Evolutionary conservation across 257 asterid species (phyloP), one percentile per base, ranked within the genome.

Genomic region (Anisodus acutangulus): DNA sequence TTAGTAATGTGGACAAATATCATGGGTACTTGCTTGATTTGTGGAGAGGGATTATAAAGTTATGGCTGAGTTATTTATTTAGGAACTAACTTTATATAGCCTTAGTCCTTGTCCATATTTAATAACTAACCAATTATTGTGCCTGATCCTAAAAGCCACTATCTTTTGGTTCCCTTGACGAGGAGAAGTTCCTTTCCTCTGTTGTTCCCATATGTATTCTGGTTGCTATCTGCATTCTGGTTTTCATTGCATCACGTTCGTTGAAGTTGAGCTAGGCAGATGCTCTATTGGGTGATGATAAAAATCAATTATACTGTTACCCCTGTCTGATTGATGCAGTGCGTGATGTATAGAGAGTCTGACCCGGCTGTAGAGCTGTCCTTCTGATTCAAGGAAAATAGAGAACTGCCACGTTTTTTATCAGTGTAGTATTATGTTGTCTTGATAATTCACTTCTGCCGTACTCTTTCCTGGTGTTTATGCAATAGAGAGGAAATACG

Each of bases 171-270:
- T 37, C n/a, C 49, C 13, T 39, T 68, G 53, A 41, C 5, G 45
- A 35, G 76, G 49, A 67, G 76, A 15, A 68, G 78, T 68, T 68
- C 51, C 3, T 39, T 68, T 51, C 78, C 26, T 68, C 51, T 68
- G 53, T 39, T 39, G 78, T 37, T 35, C 51, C 78, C 11, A 3
- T 68, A 15, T 68, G 26, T 66, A 12, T 11, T 66, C 45, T 66
- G 72, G n/a, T 12, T 11, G 45, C 45, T 31, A 31, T 64, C 8
- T 64, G 9, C 45, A 31, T 11, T 64, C 7, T 64, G 74, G 19
- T 67, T 37, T 22, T 37, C 51, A 0, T 8, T 37, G 76, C 12
- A 1, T 19, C 76, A 15, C 37, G 76, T 68, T 68, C 13, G 11
- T 68, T 39, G 26, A n/a, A 1, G 4, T 17, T 59, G 35, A 60